Evolutionary conservation across 2,329 filamentous ascomycete species (phyloP), one percentile per base, ranked within the genome.

Genomic region (Clathrospora elynae): DNA sequence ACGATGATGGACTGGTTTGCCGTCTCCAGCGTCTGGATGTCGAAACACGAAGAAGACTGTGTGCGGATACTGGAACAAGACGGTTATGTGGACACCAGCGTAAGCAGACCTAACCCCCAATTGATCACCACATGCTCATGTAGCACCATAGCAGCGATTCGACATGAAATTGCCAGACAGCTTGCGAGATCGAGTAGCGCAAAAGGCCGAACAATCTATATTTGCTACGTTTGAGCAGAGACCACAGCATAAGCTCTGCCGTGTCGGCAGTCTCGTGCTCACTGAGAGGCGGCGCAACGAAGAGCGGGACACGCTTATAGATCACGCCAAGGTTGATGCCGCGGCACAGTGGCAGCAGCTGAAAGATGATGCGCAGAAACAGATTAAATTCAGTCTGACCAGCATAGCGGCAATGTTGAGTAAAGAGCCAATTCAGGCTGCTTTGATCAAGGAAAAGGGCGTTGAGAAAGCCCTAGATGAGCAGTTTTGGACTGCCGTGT

Each of bases 1-100:
- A 35, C 48, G 5, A 6, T 60, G 7, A 30, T 53, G 11, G 49
- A 42, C 9, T n/a, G 33, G 6, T 59, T 51, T 37, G 63, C 59
- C 4, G 44, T 68, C 1, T 68, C 65, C 6, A 39, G 53, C 10
- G 30, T 32, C 6, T 66, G 62, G 59, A 34, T 62, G 12, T 42
- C 51, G 3, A 44, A 47, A 0, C 23, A 58, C 19, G 47, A 42
- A 9, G 38, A 53, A 26, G 46, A 57, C 5, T 55, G 47, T 32
- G 6, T 51, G 9, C 31, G 34, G 3, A 43, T 36, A 6, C 33
- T 68, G 12, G 42, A 47, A 17, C 40, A 49, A 12, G 38, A 53
- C 24, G 58, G 53, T 4, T 52, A 41, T 24, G 47, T 60, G 9
- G 53, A 67, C 16, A 23, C 66, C 23, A 43, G 37, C 4, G 61